phyloP scores from a whole-genome alignment of 179 eudicot species.

The Vitellaria paradoxa region DNA sequence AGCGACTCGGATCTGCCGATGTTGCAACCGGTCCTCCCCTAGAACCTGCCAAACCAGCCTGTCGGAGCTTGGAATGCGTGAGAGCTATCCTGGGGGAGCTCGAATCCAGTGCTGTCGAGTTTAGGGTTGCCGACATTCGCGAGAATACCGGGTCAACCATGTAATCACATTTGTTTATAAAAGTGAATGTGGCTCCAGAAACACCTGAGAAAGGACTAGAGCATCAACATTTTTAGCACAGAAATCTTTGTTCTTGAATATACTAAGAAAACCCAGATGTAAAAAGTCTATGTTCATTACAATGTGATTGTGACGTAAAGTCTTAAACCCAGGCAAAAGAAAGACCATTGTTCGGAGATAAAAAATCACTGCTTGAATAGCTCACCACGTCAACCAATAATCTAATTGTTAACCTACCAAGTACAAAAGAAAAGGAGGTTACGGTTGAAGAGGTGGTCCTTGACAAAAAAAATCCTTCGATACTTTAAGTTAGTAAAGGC shows the following conservation, averaged over 20 bases:
- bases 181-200: slow-evolving; percentile 60
- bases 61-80: slow-evolving; percentile 59
- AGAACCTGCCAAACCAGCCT: slow-evolving; percentile 95
- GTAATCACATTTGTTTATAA: slow-evolving; percentile 73
- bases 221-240: no score
- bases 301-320: no score
- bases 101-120: slow-evolving; percentile 75
- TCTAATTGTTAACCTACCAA: no score
- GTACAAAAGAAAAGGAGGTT: no score
- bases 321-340: not conserved
- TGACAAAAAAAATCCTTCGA: no score
- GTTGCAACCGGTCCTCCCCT: slow-evolving; percentile 78
- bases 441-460: no score
- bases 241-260: not conserved
- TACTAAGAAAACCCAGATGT: no score
- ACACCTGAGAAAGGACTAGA: slow-evolving; percentile 24
- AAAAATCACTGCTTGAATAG: no score
- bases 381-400: no score
- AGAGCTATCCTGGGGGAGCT: slow-evolving; percentile 47
- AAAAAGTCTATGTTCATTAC: no score
- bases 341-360: no score
- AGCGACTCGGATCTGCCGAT: slow-evolving; percentile 55
- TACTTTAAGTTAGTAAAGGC: no score
- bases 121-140: slow-evolving; percentile 65
- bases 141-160: slow-evolving; percentile 93